Percentiles rank a stretch among this genome's conserved stretches.
phyloP scores from a whole-genome alignment of 306 rosid genomes.

The Acacia crassicarpa region DNA sequence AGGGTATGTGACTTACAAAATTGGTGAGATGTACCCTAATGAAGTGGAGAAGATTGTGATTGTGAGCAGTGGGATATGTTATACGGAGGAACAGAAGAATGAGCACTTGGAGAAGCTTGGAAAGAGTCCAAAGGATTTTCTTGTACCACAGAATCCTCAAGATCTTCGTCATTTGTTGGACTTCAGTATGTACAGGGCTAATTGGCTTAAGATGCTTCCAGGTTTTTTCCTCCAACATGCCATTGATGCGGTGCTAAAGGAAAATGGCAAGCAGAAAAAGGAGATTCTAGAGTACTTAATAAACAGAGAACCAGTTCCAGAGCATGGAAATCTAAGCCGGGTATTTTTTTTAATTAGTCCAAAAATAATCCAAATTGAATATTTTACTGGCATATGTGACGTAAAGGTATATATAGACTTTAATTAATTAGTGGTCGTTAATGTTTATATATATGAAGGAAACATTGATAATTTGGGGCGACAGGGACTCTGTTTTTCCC shows the following conservation, averaged over 20 bases:
- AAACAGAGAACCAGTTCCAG: conserved; percentile 28
- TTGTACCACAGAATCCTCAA: conserved; percentile 36
- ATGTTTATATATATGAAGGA: conserved; percentile 16
- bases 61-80: conserved; percentile 45
- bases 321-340: conserved; percentile 28
- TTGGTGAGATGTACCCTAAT: conserved; percentile 40
- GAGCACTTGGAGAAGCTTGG: conserved; percentile 34
- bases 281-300: conserved; percentile 38
- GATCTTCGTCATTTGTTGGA: conserved; percentile 34
- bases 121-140: conserved; percentile 36
- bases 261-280: conserved; percentile 31
- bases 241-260: conserved; percentile 31
- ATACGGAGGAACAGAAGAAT: conserved; percentile 37
- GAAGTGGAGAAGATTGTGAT: conserved; percentile 47
- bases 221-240: conserved; percentile 25
- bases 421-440: no score
- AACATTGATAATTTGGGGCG: conserved; percentile 52
- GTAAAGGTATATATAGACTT: no score
- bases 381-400: no score
- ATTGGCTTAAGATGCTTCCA: conserved; percentile 31
- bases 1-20: conserved; percentile 44
- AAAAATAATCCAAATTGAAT: no score
- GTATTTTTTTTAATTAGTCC: neutral
- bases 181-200: conserved; percentile 20
- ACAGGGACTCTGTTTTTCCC: conserved; percentile 40